Conservation (phyloP, 495 filamentous ascomycete genomes). For the Penicillium longicatenatum region DNA sequence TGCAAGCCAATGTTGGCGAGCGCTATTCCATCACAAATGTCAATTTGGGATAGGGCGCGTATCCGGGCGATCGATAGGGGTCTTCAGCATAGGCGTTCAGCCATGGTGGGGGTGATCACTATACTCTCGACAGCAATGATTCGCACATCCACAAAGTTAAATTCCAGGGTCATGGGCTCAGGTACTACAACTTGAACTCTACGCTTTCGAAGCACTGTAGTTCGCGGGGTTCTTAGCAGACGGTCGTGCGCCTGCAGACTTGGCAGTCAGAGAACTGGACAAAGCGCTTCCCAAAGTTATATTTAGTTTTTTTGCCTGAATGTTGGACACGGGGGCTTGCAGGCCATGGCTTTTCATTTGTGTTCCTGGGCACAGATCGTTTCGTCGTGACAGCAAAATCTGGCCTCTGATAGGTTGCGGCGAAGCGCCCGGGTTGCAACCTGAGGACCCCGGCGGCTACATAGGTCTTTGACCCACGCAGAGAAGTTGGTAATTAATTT, state of each 20-base stretch:
- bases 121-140: neutral
- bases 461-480: neutral
- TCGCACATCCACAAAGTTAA: slow-evolving; percentile 1
- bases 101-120: slow-evolving; percentile 1
- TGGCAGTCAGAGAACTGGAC: slow-evolving; percentile 17
- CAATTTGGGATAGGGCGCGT: slow-evolving; percentile 11
- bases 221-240: slow-evolving; percentile 9
- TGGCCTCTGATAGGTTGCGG: slow-evolving; percentile 22
- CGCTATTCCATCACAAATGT: slow-evolving; percentile 19
- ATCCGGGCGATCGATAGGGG: slow-evolving; percentile 7
- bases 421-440: slow-evolving; percentile 25
- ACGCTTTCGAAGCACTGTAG: neutral
- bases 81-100: slow-evolving; percentile 4
- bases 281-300: slow-evolving; percentile 11
- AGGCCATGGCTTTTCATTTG: slow-evolving; percentile 10
- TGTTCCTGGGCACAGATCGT: neutral
- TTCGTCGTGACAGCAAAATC: neutral
- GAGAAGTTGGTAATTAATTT: neutral
- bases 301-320: slow-evolving; percentile 11
- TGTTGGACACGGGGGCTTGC: neutral
- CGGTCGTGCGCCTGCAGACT: slow-evolving; percentile 27
- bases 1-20: slow-evolving; percentile 10
- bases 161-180: slow-evolving; percentile 9
- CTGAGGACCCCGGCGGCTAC: slow-evolving; percentile 17
- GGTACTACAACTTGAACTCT: neutral